Base-by-base conservation (phyloP, 768 basidiomycete genomes). In the Mycena venus region DNA sequence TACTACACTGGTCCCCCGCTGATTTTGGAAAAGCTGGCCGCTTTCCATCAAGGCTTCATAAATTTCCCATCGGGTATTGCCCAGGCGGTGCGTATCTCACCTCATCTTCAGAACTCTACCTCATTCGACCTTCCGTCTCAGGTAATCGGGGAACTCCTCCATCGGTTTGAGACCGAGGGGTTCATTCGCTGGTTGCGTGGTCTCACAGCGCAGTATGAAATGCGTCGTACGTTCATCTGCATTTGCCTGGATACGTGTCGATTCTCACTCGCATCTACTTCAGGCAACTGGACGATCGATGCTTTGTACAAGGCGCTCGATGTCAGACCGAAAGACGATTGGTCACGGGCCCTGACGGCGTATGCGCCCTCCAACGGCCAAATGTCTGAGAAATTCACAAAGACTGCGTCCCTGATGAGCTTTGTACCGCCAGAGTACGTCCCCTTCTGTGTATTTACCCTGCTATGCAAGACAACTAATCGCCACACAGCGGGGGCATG, bases 1-100 rank as follows among this genome's bases (percentile, higher is more conserved):
- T 93, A 87, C 85, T 88, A 91, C 78, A 91, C 90, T 4, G 87
- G 88, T 70, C 88, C 84, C 69, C 88, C 91, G 1, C 59, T 87
- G 8, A 90, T 93, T 77, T 87, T 89, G 11, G 91, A 92, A 75
- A 85, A 90, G 14, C 80, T 93, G 9, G 86, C 88, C 56, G 47
- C 53, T 15, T 23, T 64, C 21, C 68, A 73, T 25, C 72, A 68
- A 51, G 2, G 90, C 2, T 90, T 84, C 68, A 91, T 94, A 66
- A 85, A 83, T 0, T 84, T 90, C 47, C 87, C 88, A 7, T 90
- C 89, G 8, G 87, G 91, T 74, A 78, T 94, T 31, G 89, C 90
- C 0, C 90, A 89, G 78, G 82, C 91, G 80, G 90, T 93, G 77
- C 73, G 88, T 80, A 14, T n/a, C 73, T 77, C 23, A 74, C n/a